These are phyloP conservation scores for Alternaria angustiovoidea DNA, from an alignment of 2,329 filamentous ascomycete species.

Conservation along the genomic window DNA sequence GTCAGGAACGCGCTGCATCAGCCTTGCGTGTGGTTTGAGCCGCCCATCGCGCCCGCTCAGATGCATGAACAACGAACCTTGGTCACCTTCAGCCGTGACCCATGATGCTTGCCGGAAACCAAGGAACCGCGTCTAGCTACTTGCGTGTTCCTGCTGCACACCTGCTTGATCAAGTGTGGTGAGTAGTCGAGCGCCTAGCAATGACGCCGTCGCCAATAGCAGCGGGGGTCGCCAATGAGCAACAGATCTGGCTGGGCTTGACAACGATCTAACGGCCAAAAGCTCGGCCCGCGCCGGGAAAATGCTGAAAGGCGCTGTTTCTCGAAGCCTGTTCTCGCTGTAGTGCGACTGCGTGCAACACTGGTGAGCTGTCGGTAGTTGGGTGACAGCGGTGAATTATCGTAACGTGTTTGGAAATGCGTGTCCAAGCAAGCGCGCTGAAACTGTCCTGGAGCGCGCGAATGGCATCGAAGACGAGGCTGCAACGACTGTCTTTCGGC, in stretches of 20 bases:
- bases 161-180: constrained; percentile 47
- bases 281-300: constrained; percentile 52
- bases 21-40: constrained; percentile 46
- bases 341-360: constrained; percentile 33
- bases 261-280: constrained; percentile 46
- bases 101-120: constrained; percentile 20
- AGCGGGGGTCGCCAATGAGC: constrained; percentile 32
- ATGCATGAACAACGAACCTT: constrained; percentile 43
- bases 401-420: constrained; percentile 6
- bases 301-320: constrained; percentile 38
- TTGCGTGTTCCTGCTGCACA: constrained; percentile 41
- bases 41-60: constrained; percentile 44
- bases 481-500: constrained; percentile 38
- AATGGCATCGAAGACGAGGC: constrained; percentile 38
- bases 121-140: constrained; percentile 36
- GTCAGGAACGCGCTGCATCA: constrained; percentile 54
- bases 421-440: constrained; percentile 23
- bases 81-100: constrained; percentile 31
- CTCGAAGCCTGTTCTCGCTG: constrained; percentile 47
- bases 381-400: constrained; percentile 39
- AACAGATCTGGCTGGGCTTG: constrained; percentile 46
- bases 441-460: constrained; percentile 20
- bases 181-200: constrained; percentile 40
- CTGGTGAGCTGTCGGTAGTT: constrained; percentile 36
- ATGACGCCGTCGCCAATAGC: constrained; percentile 32